phyloP scores from a whole-genome alignment of 2,329 filamentous ascomycete genomes.

The Ilyonectria robusta region DNA sequence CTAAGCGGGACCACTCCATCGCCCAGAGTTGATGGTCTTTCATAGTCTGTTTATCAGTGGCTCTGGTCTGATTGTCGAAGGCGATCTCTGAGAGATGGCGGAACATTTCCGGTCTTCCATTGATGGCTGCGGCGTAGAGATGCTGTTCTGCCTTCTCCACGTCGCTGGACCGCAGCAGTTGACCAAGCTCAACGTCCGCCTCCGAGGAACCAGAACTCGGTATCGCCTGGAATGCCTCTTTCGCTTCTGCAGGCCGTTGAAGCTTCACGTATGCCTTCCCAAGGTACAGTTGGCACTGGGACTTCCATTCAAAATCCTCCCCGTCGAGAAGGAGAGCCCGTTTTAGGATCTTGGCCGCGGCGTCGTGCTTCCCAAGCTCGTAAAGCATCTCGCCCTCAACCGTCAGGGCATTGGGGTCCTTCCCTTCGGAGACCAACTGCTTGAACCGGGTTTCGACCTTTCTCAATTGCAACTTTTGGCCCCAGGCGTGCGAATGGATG shows the following conservation, averaged over 20 bases:
- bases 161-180: constrained; percentile 42
- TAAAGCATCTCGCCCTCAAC: constrained; percentile 51
- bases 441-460: constrained; percentile 49
- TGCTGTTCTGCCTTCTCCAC: constrained; percentile 42
- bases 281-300: constrained; percentile 45
- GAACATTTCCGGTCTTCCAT: constrained; percentile 46
- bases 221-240: constrained; percentile 40
- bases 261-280: constrained; percentile 44
- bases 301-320: constrained; percentile 47
- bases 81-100: constrained; percentile 49
- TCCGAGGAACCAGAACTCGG: constrained; percentile 41
- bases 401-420: constrained; percentile 54
- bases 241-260: constrained; percentile 43
- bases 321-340: constrained; percentile 43
- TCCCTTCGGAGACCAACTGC: constrained; percentile 47
- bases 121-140: constrained; percentile 46
- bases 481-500: constrained; percentile 38
- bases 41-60: constrained; percentile 29
- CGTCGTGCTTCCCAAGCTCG: constrained; percentile 41
- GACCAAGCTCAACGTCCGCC: constrained; percentile 47
- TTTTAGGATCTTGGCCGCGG: constrained; percentile 40
- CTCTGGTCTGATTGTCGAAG: constrained; percentile 40
- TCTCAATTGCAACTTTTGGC: constrained; percentile 31
- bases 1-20: constrained; percentile 53
- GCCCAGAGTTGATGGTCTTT: constrained; percentile 49